A percentile compares a stretch with the other conserved stretches of the same genome.
Conservation (phyloP, 768 basidiomycete genomes). For the Pleurotus ostreatus region DNA sequence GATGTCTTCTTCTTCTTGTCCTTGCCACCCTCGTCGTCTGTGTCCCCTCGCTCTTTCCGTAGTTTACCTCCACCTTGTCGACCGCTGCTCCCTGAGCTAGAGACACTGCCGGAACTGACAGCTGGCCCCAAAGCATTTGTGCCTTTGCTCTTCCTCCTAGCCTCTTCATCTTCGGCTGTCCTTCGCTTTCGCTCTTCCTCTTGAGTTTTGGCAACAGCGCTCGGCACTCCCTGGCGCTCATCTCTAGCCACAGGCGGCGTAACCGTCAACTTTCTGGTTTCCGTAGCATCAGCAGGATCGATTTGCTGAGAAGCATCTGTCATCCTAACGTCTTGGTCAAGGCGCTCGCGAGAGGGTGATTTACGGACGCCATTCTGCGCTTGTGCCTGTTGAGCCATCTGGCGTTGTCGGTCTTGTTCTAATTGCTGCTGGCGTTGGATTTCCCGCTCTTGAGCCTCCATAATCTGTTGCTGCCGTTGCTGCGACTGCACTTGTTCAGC, state of each 20-base stretch:
- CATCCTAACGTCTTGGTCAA: constrained; percentile 16
- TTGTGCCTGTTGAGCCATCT: constrained; percentile 10
- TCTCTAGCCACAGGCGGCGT: constrained; percentile 77
- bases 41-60: constrained; percentile 37
- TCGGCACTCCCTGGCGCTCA: constrained; percentile 32
- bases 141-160: constrained; percentile 48
- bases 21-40: constrained; percentile 31
- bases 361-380: constrained; percentile 30
- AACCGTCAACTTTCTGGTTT: constrained; percentile 73
- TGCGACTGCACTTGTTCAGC: constrained; percentile 19
- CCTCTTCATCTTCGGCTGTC: constrained; percentile 36
- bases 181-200: constrained; percentile 52
- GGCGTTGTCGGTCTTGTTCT: constrained; percentile 24
- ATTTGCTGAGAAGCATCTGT: constrained; percentile 26
- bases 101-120: constrained; percentile 37
- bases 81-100: constrained; percentile 18
- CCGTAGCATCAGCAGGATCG: constrained; percentile 67
- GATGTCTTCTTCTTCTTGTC: constrained; percentile 67
- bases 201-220: constrained; percentile 38
- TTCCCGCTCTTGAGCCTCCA: constrained; percentile 25
- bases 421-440: constrained; percentile 26
- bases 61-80: constrained; percentile 29
- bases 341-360: constrained; percentile 45
- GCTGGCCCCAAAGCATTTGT: constrained; percentile 29
- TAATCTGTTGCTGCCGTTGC: constrained; percentile 28